phyloP scores from a whole-genome alignment of 176 grass and related monocot species.

The Ensete glaucum region DNA sequence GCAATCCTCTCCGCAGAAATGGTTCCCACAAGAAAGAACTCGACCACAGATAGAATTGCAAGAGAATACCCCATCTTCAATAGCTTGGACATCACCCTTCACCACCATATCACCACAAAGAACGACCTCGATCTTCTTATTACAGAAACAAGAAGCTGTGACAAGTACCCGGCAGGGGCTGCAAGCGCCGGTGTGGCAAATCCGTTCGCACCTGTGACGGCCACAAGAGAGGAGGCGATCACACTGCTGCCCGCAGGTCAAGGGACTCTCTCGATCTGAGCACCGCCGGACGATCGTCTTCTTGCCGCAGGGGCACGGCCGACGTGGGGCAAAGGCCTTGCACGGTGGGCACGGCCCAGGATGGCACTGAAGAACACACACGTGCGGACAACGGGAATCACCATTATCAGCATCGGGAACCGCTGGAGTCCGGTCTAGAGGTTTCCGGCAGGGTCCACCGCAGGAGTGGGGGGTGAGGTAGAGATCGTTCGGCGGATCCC shows the following conservation, averaged over 20 bases:
- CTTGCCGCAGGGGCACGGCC: constrained; percentile 74
- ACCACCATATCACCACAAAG: constrained; percentile 58
- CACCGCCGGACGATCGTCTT: constrained; percentile 55
- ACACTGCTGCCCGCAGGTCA: constrained; percentile 64
- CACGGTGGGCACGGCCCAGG: constrained; percentile 88
- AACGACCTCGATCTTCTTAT: constrained; percentile 57
- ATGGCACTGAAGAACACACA: constrained; percentile 91
- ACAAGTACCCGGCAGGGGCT: constrained; percentile 43
- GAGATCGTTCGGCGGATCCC: constrained; percentile 59
- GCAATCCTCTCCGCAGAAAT: constrained; percentile 59
- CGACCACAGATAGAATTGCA: constrained; percentile 43
- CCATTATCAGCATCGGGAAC: constrained; percentile 4
- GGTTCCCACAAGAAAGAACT: constrained; percentile 54
- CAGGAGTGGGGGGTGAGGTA: constrained; percentile 92
- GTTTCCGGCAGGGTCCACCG: constrained; percentile 67
- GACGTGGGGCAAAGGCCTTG: constrained; percentile 66
- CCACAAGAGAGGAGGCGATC: constrained; percentile 43
- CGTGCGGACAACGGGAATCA: constrained; percentile 49
- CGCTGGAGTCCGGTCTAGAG: constrained; percentile 29
- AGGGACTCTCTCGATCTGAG: constrained; percentile 46
- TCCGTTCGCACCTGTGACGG: constrained; percentile 54
- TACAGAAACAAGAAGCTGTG: constrained; percentile 58
- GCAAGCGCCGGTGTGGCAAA: constrained; percentile 74
- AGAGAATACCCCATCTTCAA: constrained; percentile 50
- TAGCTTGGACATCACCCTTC: constrained; percentile 44